phyloP scores from a whole-genome alignment of 768 basidiomycete genomes.

The Auricularia auricula-judae region DNA sequence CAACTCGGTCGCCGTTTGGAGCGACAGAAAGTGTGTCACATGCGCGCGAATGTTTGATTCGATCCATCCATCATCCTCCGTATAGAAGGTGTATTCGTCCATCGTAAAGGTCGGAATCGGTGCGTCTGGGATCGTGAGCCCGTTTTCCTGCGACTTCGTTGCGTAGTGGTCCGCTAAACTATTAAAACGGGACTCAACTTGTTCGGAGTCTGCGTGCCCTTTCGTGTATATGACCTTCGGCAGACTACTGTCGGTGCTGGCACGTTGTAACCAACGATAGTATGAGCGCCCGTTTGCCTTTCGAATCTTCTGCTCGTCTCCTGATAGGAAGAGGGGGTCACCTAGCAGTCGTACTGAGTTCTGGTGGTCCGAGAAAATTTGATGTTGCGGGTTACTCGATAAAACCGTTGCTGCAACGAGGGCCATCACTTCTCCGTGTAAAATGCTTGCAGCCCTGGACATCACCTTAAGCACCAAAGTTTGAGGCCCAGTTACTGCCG shows the following conservation, averaged over 20 bases:
- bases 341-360: background rate
- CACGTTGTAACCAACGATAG: background rate
- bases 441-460: background rate
- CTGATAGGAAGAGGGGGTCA: background rate
- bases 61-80: background rate
- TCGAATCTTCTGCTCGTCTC: background rate
- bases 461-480: background rate
- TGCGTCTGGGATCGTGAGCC: background rate
- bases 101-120: background rate
- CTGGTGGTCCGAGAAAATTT: background rate
- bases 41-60: background rate
- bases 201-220: background rate
- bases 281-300: background rate
- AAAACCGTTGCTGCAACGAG: background rate
- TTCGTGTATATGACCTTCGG: background rate
- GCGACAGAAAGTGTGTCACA: background rate
- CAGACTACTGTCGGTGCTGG: background rate
- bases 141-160: background rate
- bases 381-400: background rate
- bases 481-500: background rate
- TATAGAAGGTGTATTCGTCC: background rate
- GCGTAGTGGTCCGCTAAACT: background rate
- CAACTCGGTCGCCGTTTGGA: background rate
- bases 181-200: background rate
- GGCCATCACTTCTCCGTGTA: background rate